Percentiles rank a stretch among this genome's conserved stretches.
Conservation (phyloP, 169 alveolate genomes). For the Cryptosporidium ubiquitum region DNA sequence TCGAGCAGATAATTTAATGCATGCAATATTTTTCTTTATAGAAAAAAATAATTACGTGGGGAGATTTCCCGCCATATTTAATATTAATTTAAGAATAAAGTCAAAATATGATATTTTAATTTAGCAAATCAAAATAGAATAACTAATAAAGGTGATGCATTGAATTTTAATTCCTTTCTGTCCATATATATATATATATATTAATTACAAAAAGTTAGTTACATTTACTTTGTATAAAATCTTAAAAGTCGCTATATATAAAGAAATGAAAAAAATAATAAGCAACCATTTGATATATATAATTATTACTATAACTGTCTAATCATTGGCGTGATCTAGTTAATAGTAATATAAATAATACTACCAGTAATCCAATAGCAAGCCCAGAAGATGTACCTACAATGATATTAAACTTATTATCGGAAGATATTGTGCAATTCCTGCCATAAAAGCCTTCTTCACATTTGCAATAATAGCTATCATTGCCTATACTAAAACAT, state of each 20-base stretch:
- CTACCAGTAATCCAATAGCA: conserved; percentile 7
- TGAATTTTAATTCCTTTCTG: no score
- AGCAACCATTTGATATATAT: neutral
- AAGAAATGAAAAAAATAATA: no score
- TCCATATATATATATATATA: no score
- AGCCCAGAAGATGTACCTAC: conserved; percentile 45
- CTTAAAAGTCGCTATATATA: no score
- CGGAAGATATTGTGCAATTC: conserved; percentile 46
- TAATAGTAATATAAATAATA: conserved; percentile 2
- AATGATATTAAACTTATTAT: conserved; percentile 42
- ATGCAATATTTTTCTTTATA: neutral
- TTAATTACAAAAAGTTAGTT: no score
- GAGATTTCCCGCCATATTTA: neutral
- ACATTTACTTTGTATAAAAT: neutral
- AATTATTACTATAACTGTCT: neutral
- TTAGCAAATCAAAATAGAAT: no score
- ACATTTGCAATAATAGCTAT: conserved; percentile 45
- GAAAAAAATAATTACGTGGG: neutral
- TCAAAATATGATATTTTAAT: neutral
- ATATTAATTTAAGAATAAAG: neutral
- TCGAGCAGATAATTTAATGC: neutral
- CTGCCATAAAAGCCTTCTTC: conserved; percentile 48
- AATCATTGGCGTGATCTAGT: conserved; percentile 13
- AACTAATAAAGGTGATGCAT: neutral
- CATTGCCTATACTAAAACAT: conserved; percentile 41